Conservation (phyloP, 768 basidiomycete genomes). For the button mushroom (Agaricus bisporus) region DNA sequence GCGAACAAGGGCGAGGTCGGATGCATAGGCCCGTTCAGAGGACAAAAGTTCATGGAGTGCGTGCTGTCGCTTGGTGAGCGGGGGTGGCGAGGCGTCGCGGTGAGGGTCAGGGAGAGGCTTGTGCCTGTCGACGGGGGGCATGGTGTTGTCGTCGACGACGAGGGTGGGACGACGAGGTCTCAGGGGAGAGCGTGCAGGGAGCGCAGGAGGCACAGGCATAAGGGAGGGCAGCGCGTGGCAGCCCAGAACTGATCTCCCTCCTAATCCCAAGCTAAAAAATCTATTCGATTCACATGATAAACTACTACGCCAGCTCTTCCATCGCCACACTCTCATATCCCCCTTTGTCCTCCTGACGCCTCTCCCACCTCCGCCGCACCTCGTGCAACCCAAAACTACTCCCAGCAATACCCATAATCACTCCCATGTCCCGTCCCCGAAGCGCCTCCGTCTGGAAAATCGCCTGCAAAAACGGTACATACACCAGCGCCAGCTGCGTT, state of each 20-base stretch:
- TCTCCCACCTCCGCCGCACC: slow-evolving; percentile 70
- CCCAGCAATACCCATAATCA: slow-evolving; percentile 62
- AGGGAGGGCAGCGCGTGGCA: no score
- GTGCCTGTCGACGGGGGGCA: slow-evolving; percentile 12
- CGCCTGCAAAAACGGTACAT: slow-evolving; percentile 85
- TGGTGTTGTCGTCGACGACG: slow-evolving; percentile 10
- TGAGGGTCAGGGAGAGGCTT: slow-evolving; percentile 15
- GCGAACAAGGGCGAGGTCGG: slow-evolving; percentile 74
- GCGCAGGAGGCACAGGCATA: slow-evolving; percentile 13
- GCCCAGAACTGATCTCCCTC: not conserved
- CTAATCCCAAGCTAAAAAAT: not conserved
- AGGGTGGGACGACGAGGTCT: slow-evolving; percentile 19
- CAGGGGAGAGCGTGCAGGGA: slow-evolving; percentile 33
- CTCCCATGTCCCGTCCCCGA: slow-evolving; percentile 55
- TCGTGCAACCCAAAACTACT: slow-evolving; percentile 72
- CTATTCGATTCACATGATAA: no score
- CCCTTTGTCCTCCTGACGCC: slow-evolving; percentile 48
- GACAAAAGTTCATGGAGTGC: slow-evolving; percentile 73
- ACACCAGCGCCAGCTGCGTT: slow-evolving; percentile 80
- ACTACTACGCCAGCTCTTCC: slow-evolving; percentile 56
- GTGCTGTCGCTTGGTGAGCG: slow-evolving; percentile 65
- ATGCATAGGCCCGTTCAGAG: slow-evolving; percentile 77
- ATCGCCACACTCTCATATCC: slow-evolving; percentile 40
- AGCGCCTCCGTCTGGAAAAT: slow-evolving; percentile 93
- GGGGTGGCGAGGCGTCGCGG: slow-evolving; percentile 18